Conservation (phyloP, 1,284 basidiomycete genomes). For the Ceratobasidium sp. region DNA sequence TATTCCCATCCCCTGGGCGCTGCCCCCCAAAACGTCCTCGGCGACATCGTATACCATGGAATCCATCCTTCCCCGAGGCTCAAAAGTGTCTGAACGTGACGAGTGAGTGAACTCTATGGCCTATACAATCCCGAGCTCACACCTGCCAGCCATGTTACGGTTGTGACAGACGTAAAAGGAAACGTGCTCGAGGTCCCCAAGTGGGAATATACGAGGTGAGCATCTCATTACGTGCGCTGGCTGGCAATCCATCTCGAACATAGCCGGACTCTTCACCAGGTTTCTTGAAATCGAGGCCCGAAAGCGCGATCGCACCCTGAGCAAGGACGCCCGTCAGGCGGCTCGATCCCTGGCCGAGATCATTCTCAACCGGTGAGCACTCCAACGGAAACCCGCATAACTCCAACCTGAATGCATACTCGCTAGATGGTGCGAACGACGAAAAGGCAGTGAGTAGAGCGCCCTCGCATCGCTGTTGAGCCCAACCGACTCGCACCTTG, state of each 20-base stretch:
- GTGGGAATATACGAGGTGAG: slow-evolving; percentile 38
- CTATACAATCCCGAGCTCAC: background rate
- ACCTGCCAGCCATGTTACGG: slow-evolving; percentile 27
- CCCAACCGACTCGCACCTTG: background rate
- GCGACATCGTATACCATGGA: slow-evolving; percentile 36
- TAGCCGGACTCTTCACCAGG: background rate
- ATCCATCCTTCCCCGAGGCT: slow-evolving; percentile 34
- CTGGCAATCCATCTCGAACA: background rate
- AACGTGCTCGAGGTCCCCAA: slow-evolving; percentile 35
- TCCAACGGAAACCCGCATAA: background rate
- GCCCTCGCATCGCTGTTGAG: slow-evolving; percentile 21
- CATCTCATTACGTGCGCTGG: background rate
- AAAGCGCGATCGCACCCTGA: slow-evolving; percentile 40
- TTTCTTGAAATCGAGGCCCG: slow-evolving; percentile 39
- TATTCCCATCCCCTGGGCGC: slow-evolving; percentile 26
- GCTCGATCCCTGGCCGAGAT: slow-evolving; percentile 39
- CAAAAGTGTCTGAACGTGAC: slow-evolving; percentile 37
- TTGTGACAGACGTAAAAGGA: slow-evolving; percentile 39
- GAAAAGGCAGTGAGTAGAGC: slow-evolving; percentile 39
- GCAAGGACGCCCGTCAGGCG: slow-evolving; percentile 38
- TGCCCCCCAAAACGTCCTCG: slow-evolving; percentile 34
- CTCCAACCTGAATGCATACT: background rate
- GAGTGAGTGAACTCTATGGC: slow-evolving; percentile 7
- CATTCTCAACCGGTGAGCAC: slow-evolving; percentile 35
- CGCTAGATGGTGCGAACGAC: slow-evolving; percentile 36